Base-by-base conservation (phyloP, 805 yeast species). In the Vanderwaltozyma yarrowii region DNA sequence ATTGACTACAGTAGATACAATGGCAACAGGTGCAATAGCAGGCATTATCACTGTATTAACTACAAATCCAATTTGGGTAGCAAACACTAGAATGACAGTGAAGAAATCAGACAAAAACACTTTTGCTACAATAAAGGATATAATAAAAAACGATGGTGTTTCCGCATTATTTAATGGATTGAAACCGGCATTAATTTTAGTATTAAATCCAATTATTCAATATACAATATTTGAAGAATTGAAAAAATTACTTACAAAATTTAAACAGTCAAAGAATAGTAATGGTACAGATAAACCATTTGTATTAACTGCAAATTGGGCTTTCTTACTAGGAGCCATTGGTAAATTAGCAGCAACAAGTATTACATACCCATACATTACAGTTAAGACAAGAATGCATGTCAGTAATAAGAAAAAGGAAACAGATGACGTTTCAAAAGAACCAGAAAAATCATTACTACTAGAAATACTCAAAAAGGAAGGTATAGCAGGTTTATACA, bases 41-140 rank as follows among this genome's bases (percentile, higher is more conserved):
- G 98, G 99, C 5, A 67, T 88, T 52, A 88, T 80, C 15, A 92
- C 98, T 0, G 80, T 95, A 5, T 88, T 97, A 0, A 94, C 87
- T 10, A 92, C 99, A 0, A 92, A 92, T 58, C 99, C 99, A 11
- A 92, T 92, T 41, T 92, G 99, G 99, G 67, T 92, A 42, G 79
- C 92, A 44, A 92, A 92, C 62, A 92, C 99, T 1, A 71, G 99
- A 54, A 76, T 80, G 73, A 83, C 94, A 49, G 86, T 88, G 15
- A 44, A 37, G 37, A 57, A 46, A 46, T 56, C 57, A 27, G 50
- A 47, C n/a, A 56, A 66, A 21, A 64, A 64, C 32, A 76, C 88
- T 1, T 46, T 82, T 30, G 62, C 62, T 35, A 73, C 83, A 7
- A 64, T 87, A 33, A 39, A 70, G 35, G 74, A 80, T 17, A 81